Base-by-base conservation (phyloP, 495 filamentous ascomycete species). In the Penicillium macrosclerotiorum region DNA sequence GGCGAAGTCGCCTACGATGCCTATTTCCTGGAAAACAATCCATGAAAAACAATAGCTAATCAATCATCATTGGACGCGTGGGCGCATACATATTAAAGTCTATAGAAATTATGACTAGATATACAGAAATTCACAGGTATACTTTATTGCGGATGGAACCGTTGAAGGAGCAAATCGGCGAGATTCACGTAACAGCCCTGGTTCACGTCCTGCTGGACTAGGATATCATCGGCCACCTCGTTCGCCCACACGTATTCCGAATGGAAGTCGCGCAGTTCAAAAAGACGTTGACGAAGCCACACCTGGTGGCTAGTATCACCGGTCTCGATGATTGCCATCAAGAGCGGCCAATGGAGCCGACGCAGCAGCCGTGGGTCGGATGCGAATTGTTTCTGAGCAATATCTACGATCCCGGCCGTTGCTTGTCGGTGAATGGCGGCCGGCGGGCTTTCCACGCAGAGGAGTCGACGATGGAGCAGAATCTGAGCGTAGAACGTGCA, bases 311-410 rank as follows among this genome's bases (percentile, higher is more conserved):
- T 46, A 1, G 41, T 37, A 24, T 74, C 63, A 1, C 58, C 54
- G 4, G 67, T 72, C 44, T 77, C 74, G 25, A 77, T 62, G 8
- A 63, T 45, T 2, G 67, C 74, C 67, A 73, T 71, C 29, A 77
- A 53, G 0, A 77, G 48, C 3, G 74, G 68, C 72, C 70, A 74
- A 19, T 74, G 70, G 18, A 76, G 44, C 6, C 74, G 60, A 12
- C 67, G 66, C 0, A 68, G 51, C 1, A 69, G 63, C 20, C 50
- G 63, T 4, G 65, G 63, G 16, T 68, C 63, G 8, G 59, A 54
- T 1, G 63, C 34, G 27, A 67, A 65, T 34, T 68, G 69, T 41
- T 68, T 74, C 8, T 62, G 64, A 2, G 64, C 42, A 9, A 73
- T 64, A 12, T 69, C 57, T n/a, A 74, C 30, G 13, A 75, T 65